Percentiles rank a stretch among this genome's conserved stretches.
Evolutionary conservation across 495 filamentous ascomycete species (phyloP).

Genomic region (Talaromyces stipitatus): DNA sequence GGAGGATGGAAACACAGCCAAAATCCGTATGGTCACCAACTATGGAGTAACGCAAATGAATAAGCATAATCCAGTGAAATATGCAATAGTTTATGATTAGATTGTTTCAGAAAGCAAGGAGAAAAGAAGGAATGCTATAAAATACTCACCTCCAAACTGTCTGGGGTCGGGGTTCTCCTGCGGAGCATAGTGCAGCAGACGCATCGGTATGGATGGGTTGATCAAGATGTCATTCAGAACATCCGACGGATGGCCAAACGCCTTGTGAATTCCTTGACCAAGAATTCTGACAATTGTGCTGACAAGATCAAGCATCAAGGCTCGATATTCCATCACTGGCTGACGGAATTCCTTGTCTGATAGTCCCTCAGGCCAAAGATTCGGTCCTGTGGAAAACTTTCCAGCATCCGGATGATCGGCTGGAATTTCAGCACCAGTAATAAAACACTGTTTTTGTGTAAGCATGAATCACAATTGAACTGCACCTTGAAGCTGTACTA

Average conservation of each 20-base stretch:
- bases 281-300: slow-evolving; percentile 20
- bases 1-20: slow-evolving; percentile 34
- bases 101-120: too few species aligned
- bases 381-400: slow-evolving; percentile 25
- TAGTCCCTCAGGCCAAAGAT: slow-evolving; percentile 38
- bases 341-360: slow-evolving; percentile 29
- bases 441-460: too few species aligned
- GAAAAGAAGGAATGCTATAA: too few species aligned
- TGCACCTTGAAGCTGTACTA: slow-evolving; percentile 25
- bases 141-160: slow-evolving; percentile 19
- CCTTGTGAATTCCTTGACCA: slow-evolving; percentile 18
- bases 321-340: slow-evolving; percentile 44
- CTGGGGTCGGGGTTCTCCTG: slow-evolving; percentile 31
- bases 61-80: too few species aligned
- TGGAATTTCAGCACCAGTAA: slow-evolving; percentile 38
- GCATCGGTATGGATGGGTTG: slow-evolving; percentile 28
- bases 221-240: neutral
- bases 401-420: slow-evolving; percentile 19
- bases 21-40: slow-evolving; percentile 43
- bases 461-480: neutral
- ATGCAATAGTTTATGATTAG: too few species aligned
- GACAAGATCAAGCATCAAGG: slow-evolving; percentile 25
- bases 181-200: slow-evolving; percentile 32
- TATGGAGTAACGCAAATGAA: neutral
- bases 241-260: neutral